Percentiles rank a stretch among this genome's conserved stretches.
Evolutionary conservation across 371 early-diverging fungal genomes (phyloP).

Genomic region (Lichtheimia ramosa): DNA sequence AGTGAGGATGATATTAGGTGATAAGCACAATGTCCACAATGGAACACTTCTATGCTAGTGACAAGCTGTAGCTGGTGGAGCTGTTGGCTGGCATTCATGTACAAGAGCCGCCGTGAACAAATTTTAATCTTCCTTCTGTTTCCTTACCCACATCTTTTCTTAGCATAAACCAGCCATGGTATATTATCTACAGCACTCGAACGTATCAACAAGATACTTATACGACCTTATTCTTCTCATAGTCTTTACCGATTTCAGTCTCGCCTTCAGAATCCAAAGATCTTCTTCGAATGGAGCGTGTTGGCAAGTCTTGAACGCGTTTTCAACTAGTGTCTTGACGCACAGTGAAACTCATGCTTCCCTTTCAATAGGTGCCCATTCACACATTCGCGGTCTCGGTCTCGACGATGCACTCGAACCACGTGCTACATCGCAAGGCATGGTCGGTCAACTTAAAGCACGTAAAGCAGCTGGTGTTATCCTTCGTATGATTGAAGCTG

Average conservation of each 20-base stretch:
- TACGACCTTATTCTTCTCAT: neutral
- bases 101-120: too few relatives aligned
- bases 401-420: conserved; percentile 92
- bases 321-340: neutral
- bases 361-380: conserved; percentile 84
- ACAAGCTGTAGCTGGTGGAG: too few relatives aligned
- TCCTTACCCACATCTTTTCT: too few relatives aligned
- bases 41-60: too few relatives aligned
- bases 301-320: conserved; percentile 42
- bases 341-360: neutral
- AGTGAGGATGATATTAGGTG: too few relatives aligned
- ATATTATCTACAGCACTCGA: too few relatives aligned
- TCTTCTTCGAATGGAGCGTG: conserved; percentile 67
- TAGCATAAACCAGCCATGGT: too few relatives aligned
- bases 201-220: too few relatives aligned
- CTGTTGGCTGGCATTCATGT: too few relatives aligned
- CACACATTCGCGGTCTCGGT: conserved; percentile 93
- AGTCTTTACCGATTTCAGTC: conserved; percentile 45
- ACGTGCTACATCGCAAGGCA: conserved; percentile 85
- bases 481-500: conserved; percentile 91
- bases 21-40: too few relatives aligned
- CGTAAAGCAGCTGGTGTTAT: conserved; percentile 96
- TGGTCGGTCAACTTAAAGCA: conserved; percentile 97
- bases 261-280: conserved; percentile 55
- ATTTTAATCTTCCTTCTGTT: too few relatives aligned